Base-by-base conservation (phyloP, 768 basidiomycete genomes). In the Psilocybe sp. region DNA sequence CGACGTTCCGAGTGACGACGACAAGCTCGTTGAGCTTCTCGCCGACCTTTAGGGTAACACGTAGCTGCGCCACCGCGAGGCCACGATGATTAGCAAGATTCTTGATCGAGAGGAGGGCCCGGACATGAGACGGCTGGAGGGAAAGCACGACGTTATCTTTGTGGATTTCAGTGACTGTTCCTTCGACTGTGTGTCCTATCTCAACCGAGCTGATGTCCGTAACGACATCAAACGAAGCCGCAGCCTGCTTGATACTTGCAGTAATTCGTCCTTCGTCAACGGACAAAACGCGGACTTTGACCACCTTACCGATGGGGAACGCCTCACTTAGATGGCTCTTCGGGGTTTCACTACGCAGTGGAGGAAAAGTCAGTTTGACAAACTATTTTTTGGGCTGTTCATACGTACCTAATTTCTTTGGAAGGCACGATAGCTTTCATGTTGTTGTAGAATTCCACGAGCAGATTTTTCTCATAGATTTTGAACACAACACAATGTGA, bases 401-500 rank as follows among this genome's bases (percentile, higher is more conserved):
- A 5, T 23, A 56, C 76, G 38, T 67, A 93, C 92, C 87, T 89
- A 10, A 87, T 82, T 73, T 98, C 97, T 45, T 78, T 82, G 8
- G 77, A 67, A 3, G 93, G 89, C 2, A 99, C 79, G 37, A 86
- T 72, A 1, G 90, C 97, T 59, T 89, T 87, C 49, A 95, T 56
- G 47, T 89, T 88, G 54, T 93, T 95, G 64, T 87, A 99, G 58
- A 97, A 90, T 62, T 97, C 94, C 23, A 98, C 84, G 56, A 92
- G 71, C 40, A 95, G 70, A 52, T 84, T 76, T 62, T 87, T 94
- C 13, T 91, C 88, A 32, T 82, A 72, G n/a, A 90, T 74, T 64
- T 85, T 90, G 73, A 85, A 87, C 41, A 99, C 77, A 2, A 92
- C 89, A 2, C 85, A 95, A 62, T 94, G 82, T 0, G 88, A 79